Base-by-base conservation (phyloP, 2,329 filamentous ascomycete species). In the Verticillium dahliae region DNA sequence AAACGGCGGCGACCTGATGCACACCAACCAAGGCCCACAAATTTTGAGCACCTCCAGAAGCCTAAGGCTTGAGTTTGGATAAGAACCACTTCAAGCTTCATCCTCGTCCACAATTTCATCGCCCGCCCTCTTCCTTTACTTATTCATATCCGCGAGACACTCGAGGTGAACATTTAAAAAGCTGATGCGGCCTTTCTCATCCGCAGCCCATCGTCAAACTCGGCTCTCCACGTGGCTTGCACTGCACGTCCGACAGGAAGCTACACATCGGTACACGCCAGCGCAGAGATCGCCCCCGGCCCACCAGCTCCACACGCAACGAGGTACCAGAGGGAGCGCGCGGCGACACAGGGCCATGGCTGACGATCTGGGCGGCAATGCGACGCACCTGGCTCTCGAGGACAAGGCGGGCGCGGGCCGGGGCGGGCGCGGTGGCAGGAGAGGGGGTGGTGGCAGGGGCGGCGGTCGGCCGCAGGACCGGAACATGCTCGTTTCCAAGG, bases 401-500 rank as follows among this genome's bases (percentile, higher is more conserved):
- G 63, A 59, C 52, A 54, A 33, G n/a, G 34, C 27, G 27, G 5
- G 37, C 22, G 57, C 50, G 56, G 35, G 35, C 56, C 65, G 70
- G 41, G 72, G 73, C 6, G 65, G 72, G 11, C 65, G 69, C 5
- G 67, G 73, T 1, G 67, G 71, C 14, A 45, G 66, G 27, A 67
- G 67, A 9, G 62, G 71, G 5, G 67, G 75, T 3, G 66, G 73
- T 3, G 70, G 74, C 0, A 70, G 73, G 1, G 68, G 72, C 1
- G 69, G 72, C 1, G 69, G 73, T 0, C 70, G 71, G 4, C 69
- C 69, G 5, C 70, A 70, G 62, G 69, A 70, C 55, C 76, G 82
- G n/a, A 77, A 81, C 22, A 73, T 81, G 22, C 74, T 77, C 61
- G 72, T 86, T 55, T 85, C 82, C 7, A 82, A 78, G 66, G 81